Conservation (phyloP, 805 yeast genomes). For the Maudiozyma serrabonitensis region DNA sequence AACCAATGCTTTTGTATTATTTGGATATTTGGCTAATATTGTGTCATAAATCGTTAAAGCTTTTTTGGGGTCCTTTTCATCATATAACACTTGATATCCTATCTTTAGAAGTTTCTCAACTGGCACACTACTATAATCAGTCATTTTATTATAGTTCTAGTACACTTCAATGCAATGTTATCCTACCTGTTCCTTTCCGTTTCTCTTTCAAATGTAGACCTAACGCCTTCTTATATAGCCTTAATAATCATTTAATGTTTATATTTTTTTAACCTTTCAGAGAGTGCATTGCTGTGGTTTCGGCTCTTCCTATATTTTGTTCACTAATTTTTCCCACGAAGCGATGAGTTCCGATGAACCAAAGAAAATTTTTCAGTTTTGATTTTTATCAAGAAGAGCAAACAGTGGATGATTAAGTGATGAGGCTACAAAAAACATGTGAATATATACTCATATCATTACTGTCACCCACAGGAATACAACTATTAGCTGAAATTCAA, state of each 20-base stretch:
- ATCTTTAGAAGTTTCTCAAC: slow-evolving; percentile 31
- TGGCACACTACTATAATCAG: slow-evolving; percentile 14
- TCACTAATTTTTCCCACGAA: no score
- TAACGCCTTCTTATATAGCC: no score
- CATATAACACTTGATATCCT: slow-evolving; percentile 38
- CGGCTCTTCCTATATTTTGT: no score
- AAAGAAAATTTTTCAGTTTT: no score
- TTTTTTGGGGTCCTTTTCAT: slow-evolving; percentile 33
- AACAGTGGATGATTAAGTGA: no score
- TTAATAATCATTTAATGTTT: no score
- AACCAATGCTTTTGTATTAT: slow-evolving; percentile 38
- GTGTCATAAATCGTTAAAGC: slow-evolving; percentile 36
- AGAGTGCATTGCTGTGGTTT: no score
- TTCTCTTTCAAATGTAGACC: no score
- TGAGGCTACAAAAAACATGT: no score
- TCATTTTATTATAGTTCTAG: background rate
- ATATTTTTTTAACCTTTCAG: no score
- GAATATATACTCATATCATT: background rate
- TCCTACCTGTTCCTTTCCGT: background rate
- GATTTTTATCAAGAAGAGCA: no score
- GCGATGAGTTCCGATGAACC: no score
- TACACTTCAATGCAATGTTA: background rate
- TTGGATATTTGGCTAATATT: slow-evolving; percentile 36
- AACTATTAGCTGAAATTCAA: background rate
- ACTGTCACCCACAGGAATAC: background rate